phyloP scores from a whole-genome alignment of 352 stramenopile species.

The Phytophthora tentaculata region DNA sequence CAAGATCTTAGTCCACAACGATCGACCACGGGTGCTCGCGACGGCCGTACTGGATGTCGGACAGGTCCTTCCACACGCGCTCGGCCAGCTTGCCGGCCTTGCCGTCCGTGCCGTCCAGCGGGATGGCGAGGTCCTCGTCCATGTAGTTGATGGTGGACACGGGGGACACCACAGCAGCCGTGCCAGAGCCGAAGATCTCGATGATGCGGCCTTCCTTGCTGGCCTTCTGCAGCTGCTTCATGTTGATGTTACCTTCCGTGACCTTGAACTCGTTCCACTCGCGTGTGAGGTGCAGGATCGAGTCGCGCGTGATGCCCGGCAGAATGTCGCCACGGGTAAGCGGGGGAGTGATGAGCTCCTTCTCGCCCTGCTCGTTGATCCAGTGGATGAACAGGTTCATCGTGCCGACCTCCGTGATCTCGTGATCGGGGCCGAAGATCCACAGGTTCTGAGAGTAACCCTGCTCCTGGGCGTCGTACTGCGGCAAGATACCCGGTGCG shows the following conservation, averaged over 20 bases:
- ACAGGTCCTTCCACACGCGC: slow-evolving; percentile 90
- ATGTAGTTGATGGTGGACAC: slow-evolving; percentile 96
- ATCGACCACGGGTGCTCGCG: slow-evolving; percentile 62
- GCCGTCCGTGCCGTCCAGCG: slow-evolving; percentile 80
- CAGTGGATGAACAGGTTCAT: slow-evolving; percentile 99
- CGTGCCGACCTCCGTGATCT: slow-evolving; percentile 91
- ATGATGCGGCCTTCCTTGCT: slow-evolving; percentile 89
- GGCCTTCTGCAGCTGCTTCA: slow-evolving; percentile 95
- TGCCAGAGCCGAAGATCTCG: slow-evolving; percentile 97
- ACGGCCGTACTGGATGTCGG: slow-evolving; percentile 86
- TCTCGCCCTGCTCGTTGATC: slow-evolving; percentile 91
- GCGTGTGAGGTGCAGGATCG: slow-evolving; percentile 92
- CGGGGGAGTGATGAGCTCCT: slow-evolving; percentile 96
- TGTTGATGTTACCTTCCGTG: slow-evolving; percentile 93
- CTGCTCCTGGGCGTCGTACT: slow-evolving; percentile 84
- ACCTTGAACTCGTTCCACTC: slow-evolving; percentile 96
- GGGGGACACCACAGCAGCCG: slow-evolving; percentile 94
- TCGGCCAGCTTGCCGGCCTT: slow-evolving; percentile 89
- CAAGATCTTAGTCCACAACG: slow-evolving; percentile 43
- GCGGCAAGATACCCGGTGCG: slow-evolving; percentile 91
- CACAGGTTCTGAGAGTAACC: slow-evolving; percentile 95
- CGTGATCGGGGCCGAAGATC: slow-evolving; percentile 95
- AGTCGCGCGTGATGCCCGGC: slow-evolving; percentile 96
- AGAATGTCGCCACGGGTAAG: slow-evolving; percentile 96
- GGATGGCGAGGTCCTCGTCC: slow-evolving; percentile 92